Conservation (phyloP, 2,329 filamentous ascomycete genomes). For the Elsinoe arachidis region DNA sequence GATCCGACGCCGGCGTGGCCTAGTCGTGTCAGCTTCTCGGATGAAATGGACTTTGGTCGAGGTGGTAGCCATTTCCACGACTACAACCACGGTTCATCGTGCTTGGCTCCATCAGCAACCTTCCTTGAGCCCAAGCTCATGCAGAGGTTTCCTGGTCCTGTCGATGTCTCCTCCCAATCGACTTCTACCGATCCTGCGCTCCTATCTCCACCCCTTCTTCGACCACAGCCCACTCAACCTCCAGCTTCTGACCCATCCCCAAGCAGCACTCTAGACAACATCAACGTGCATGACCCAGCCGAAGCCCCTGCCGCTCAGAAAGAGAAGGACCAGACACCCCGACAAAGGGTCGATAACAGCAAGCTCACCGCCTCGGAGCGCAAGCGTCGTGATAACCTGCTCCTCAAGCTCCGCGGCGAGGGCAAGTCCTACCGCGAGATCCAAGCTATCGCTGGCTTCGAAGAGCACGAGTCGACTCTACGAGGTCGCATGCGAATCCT, state of each 20-base stretch:
- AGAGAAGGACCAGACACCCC: neutral
- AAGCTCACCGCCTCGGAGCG: constrained; percentile 12
- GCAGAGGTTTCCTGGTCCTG: no score
- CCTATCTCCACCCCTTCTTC: neutral
- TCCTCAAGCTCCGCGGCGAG: constrained; percentile 46
- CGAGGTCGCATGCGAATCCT: constrained; percentile 58
- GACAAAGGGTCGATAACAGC: neutral
- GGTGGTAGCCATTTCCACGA: neutral
- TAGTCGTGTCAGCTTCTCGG: no score
- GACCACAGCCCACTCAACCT: neutral
- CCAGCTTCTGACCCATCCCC: neutral
- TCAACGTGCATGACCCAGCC: neutral
- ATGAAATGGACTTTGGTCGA: neutral
- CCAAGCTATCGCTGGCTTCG: constrained; percentile 44
- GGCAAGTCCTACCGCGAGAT: constrained; percentile 61
- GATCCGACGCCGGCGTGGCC: neutral
- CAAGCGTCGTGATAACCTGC: constrained; percentile 24
- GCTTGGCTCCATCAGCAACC: no score
- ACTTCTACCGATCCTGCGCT: neutral
- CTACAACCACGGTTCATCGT: neutral
- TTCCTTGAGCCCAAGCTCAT: no score
- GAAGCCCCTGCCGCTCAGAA: neutral
- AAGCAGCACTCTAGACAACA: neutral
- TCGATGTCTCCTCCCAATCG: no score
- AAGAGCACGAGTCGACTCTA: constrained; percentile 62